Conservation (phyloP, 768 basidiomycete genomes). For the Podaxis pistillaris region DNA sequence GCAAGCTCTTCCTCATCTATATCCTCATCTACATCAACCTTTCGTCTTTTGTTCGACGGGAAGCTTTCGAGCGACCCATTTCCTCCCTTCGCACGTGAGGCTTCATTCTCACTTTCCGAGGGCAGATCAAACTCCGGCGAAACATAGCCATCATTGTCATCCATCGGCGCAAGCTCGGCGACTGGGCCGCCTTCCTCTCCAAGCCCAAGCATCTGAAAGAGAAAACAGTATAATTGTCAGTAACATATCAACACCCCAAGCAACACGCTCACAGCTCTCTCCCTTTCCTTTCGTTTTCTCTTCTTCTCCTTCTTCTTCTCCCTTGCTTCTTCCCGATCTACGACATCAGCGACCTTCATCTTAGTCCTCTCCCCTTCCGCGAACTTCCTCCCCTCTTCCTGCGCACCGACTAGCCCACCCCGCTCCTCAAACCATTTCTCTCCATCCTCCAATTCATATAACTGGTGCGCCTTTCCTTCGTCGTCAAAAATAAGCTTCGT, state of each 20-base stretch:
- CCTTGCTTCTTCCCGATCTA: constrained; percentile 80
- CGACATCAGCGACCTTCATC: constrained; percentile 66
- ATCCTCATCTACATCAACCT: constrained; percentile 14
- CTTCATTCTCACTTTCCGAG: constrained; percentile 32
- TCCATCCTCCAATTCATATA: constrained; percentile 80
- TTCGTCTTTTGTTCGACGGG: constrained; percentile 16
- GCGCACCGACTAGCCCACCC: constrained; percentile 62
- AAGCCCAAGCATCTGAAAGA: constrained; percentile 25
- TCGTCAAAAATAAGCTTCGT: constrained; percentile 91
- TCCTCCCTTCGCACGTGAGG: constrained; percentile 28
- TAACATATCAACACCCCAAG: too few relatives aligned
- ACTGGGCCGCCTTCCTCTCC: constrained; percentile 30
- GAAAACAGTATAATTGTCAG: not conserved
- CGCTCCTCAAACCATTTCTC: constrained; percentile 67
- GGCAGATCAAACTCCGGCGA: constrained; percentile 70
- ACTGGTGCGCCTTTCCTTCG: constrained; percentile 72
- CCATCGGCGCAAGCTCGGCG: constrained; percentile 31
- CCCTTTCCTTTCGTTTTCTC: constrained; percentile 82
- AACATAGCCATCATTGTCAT: constrained; percentile 65
- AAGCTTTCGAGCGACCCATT: constrained; percentile 16
- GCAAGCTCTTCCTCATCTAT: constrained; percentile 53
- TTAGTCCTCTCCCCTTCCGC: constrained; percentile 71
- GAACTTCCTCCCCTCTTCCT: constrained; percentile 66
- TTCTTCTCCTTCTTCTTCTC: constrained; percentile 93
- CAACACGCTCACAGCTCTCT: constrained; percentile 23